Evolutionary conservation across 345 rosid species (phyloP).

Genomic region (Psidium guajava): DNA sequence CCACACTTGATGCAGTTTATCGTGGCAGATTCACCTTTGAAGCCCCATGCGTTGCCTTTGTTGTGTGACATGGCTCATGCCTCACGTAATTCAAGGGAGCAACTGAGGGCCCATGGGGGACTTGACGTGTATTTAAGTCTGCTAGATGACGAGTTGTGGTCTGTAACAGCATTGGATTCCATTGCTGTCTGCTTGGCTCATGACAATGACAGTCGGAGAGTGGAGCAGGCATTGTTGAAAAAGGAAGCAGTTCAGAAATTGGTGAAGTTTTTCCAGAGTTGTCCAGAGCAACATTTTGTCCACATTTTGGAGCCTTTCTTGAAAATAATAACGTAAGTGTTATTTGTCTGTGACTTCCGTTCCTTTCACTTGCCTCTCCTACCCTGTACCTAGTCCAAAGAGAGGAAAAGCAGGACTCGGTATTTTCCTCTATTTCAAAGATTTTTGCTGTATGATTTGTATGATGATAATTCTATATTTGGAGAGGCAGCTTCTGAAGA

Average conservation of each 20-base stretch:
- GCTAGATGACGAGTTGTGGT: conserved; percentile 84
- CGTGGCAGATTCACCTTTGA: conserved; percentile 65
- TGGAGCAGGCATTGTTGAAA: conserved; percentile 88
- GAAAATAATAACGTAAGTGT: conserved; percentile 84
- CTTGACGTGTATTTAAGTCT: conserved; percentile 87
- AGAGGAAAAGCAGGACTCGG: neutral
- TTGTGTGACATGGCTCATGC: conserved; percentile 99
- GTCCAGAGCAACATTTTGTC: conserved; percentile 92
- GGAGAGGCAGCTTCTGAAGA: neutral
- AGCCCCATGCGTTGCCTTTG: conserved; percentile 77
- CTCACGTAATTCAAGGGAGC: conserved; percentile 95
- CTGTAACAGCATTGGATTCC: conserved; percentile 88
- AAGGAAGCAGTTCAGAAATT: conserved; percentile 80
- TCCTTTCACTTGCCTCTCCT: neutral
- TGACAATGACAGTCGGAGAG: conserved; percentile 93
- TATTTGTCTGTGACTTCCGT: neutral
- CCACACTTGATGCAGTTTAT: conserved; percentile 92
- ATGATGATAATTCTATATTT: neutral
- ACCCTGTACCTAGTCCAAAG: neutral
- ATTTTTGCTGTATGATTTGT: neutral
- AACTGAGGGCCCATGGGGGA: conserved; percentile 92
- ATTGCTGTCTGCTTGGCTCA: conserved; percentile 95
- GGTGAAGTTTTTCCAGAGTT: conserved; percentile 86
- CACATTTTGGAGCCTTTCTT: conserved; percentile 98
- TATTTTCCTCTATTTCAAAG: neutral